Evolutionary conservation across 2,329 filamentous ascomycete genomes (phyloP).

Genomic region (Aureobasidium musti): DNA sequence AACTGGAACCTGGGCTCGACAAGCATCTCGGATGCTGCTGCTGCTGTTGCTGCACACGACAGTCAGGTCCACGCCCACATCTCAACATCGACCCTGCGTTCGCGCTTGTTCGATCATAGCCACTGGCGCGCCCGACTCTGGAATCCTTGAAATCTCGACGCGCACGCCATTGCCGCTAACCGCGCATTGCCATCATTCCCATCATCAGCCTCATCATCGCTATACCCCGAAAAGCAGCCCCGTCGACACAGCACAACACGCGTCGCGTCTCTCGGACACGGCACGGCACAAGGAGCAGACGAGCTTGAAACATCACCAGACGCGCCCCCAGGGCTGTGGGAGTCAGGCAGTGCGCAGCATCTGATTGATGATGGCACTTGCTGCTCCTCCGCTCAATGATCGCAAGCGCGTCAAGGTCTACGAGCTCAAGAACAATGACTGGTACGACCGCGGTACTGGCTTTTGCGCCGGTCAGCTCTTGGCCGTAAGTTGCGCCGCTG

Average conservation of each 20-base stretch:
- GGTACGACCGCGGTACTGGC: conserved; percentile 96
- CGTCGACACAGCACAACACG: neutral
- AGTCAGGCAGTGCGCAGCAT: conserved; percentile 30
- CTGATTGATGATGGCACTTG: conserved; percentile 31
- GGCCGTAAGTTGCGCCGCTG: conserved; percentile 59
- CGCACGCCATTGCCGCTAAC: neutral
- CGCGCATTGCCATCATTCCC: conserved; percentile 3
- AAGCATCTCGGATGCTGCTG: conserved; percentile 10
- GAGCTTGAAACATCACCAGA: conserved; percentile 18
- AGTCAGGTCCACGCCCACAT: neutral
- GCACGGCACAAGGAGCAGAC: neutral
- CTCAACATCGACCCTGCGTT: neutral
- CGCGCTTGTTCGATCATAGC: neutral
- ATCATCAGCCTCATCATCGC: neutral
- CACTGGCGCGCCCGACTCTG: conserved; percentile 9
- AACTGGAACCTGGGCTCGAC: conserved; percentile 12
- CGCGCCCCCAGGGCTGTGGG: conserved; percentile 21
- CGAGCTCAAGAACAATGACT: conserved; percentile 97
- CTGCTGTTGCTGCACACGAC: conserved; percentile 5
- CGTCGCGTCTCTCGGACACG: conserved; percentile 24
- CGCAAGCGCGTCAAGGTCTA: conserved; percentile 90
- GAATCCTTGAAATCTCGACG: neutral
- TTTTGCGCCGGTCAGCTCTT: conserved; percentile 82
- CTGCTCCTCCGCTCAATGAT: conserved; percentile 44
- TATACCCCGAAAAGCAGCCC: neutral